phyloP scores from a whole-genome alignment of 352 stramenopile genomes.

The Globisporangium perplexum region DNA sequence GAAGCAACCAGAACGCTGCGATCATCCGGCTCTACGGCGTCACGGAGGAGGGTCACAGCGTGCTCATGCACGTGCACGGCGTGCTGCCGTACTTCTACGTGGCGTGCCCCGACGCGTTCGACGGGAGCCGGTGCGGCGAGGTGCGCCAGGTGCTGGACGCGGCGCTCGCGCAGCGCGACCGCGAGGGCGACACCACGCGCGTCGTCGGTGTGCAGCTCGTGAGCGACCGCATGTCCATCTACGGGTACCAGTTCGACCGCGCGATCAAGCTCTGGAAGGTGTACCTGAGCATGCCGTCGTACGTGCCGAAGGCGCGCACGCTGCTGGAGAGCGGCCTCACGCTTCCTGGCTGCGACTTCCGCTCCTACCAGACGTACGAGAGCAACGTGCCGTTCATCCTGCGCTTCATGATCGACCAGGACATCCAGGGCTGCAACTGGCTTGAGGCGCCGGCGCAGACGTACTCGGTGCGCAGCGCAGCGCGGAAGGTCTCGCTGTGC shows the following conservation, averaged over 20 bases:
- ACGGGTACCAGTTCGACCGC: slow-evolving; percentile 82
- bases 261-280: slow-evolving; percentile 85
- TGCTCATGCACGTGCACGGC: slow-evolving; percentile 96
- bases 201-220: slow-evolving; percentile 73
- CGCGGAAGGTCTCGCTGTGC: slow-evolving; percentile 84
- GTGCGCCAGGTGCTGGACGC: slow-evolving; percentile 65
- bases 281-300: slow-evolving; percentile 92
- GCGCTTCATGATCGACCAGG: slow-evolving; percentile 99
- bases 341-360: slow-evolving; percentile 57
- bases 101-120: slow-evolving; percentile 66
- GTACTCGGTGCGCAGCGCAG: slow-evolving; percentile 80
- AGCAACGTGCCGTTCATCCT: slow-evolving; percentile 99
- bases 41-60: slow-evolving; percentile 92
- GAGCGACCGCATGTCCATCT: slow-evolving; percentile 78
- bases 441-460: slow-evolving; percentile 90
- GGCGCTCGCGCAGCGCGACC: slow-evolving; percentile 44
- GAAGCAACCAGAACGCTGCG: slow-evolving; percentile 67
- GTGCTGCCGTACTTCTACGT: slow-evolving; percentile 98
- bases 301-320: slow-evolving; percentile 91
- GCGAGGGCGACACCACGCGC: slow-evolving; percentile 40
- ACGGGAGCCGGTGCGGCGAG: slow-evolving; percentile 58
- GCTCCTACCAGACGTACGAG: slow-evolving; percentile 93
- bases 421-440: slow-evolving; percentile 97
- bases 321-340: slow-evolving; percentile 87
- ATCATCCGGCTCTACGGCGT: slow-evolving; percentile 98